These are phyloP conservation scores for Saraca asoca DNA, from an alignment of 331 rosid species.

Conservation along the genomic window DNA sequence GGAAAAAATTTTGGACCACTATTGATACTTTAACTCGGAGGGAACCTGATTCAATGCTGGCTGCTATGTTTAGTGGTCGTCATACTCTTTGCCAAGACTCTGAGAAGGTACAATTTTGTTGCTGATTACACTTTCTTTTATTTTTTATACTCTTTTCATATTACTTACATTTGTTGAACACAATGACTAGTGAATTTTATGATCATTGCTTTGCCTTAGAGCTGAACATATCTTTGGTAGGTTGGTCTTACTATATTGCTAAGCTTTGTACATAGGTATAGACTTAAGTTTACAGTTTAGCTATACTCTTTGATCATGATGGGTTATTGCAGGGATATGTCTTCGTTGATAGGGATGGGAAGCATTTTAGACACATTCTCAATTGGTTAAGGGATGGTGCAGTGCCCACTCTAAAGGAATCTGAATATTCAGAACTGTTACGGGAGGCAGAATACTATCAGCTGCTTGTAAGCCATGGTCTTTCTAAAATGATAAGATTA, in stretches of 20 bases:
- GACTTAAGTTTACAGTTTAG: not conserved
- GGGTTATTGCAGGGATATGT: slow-evolving; percentile 69
- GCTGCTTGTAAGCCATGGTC: slow-evolving; percentile 57
- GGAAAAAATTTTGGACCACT: slow-evolving; percentile 80
- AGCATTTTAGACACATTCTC: slow-evolving; percentile 86
- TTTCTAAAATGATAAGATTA: slow-evolving; percentile 11
- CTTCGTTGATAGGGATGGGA: slow-evolving; percentile 88
- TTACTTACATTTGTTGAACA: not conserved
- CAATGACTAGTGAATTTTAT: not conserved
- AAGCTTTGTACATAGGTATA: slow-evolving; percentile 3
- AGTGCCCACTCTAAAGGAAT: slow-evolving; percentile 69
- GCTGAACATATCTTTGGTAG: not conserved
- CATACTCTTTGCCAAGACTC: slow-evolving; percentile 67
- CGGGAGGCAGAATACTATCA: slow-evolving; percentile 94
- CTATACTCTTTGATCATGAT: slow-evolving; percentile 12
- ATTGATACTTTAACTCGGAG: slow-evolving; percentile 74
- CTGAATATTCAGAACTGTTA: slow-evolving; percentile 57
- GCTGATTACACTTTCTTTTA: not conserved
- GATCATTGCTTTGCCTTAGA: not conserved
- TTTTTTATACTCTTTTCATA: slow-evolving; percentile 2
- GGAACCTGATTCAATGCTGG: slow-evolving; percentile 90
- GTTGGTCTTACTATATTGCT: not conserved
- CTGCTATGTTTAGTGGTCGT: slow-evolving; percentile 96
- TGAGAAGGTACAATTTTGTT: slow-evolving; percentile 41
- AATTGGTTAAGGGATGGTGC: slow-evolving; percentile 90